Evolutionary conservation across 1,139 yeast genomes (phyloP), one percentile per base, ranked within the genome.

Genomic region (Lodderomyces metapsilosis): DNA sequence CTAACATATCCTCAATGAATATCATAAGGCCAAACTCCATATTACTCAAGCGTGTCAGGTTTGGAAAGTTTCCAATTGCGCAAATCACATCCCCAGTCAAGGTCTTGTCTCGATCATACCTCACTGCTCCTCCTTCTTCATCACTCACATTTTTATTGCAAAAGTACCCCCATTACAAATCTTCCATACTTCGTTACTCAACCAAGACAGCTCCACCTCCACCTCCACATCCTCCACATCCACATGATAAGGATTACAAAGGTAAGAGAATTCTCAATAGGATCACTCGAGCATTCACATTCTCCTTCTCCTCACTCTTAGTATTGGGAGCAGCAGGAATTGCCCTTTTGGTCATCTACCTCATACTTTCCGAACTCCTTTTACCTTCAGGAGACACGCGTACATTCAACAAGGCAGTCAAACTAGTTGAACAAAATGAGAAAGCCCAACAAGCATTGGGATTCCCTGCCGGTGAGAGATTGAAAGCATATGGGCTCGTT

Each of bases 371-470:
- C 3, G 97, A 89, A 58, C 66, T 89, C 33, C 79, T 88, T 50
- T 76, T 91, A 43, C 96, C 97, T 7, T 83, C 95, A 0, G 95
- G 96, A 20, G 97, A 89, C 57, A 91, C 95, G 1, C 84, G 84
- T 50, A 80, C 95, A 2, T 89, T 89, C 69, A 89, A 89, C 64
- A 78, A 88, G 53, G 95, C 95, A 2, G 89, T 89, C 24, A 76
- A 80, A 28, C 66, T 87, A 53, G 78, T 88, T 27, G 91, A 89
- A 57, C 70, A 80, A 46, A 87, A 84, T 57, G 76, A 74, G 38
- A 65, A 62, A 27, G 84, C 86, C 6, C 83, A 82, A 52, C 64
- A 70, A 49, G 58, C 81, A 27, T 68, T 91, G 40, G 76, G 78
- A 7, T 71, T 83, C 44, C 60, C 71, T 10, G 62, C 68, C 16